Conservation (phyloP, 257 asterid species). For the Linderniella brevidens region DNA sequence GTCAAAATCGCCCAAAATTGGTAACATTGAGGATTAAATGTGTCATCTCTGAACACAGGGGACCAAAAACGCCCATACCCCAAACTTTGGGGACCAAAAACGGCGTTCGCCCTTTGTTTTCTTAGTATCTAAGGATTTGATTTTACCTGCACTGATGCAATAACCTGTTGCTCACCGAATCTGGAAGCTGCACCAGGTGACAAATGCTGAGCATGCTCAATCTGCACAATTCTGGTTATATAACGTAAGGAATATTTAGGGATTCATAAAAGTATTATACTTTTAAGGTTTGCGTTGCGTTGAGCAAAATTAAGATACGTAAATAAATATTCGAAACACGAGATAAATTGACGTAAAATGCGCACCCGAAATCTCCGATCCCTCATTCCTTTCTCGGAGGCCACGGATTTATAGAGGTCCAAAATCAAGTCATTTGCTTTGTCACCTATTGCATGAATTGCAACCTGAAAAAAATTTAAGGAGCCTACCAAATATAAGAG, state of each 20-base stretch:
- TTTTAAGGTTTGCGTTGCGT: no score
- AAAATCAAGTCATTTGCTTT: conserved; percentile 66
- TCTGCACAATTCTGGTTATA: conserved; percentile 22
- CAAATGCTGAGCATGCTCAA: conserved; percentile 99
- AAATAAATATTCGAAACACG: no score
- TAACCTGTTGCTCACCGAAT: conserved; percentile 53
- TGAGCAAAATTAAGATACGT: background rate
- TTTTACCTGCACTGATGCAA: conserved; percentile 92
- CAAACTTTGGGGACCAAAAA: no score
- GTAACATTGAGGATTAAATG: no score
- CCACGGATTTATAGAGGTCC: conserved; percentile 66
- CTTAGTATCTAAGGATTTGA: no score
- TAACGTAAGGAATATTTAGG: background rate
- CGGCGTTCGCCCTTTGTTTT: no score
- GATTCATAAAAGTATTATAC: no score
- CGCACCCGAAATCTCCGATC: conserved; percentile 82
- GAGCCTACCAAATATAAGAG: no score
- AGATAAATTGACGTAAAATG: no score
- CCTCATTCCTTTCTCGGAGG: conserved; percentile 42
- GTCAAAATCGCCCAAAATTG: no score
- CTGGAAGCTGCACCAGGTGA: conserved; percentile 46
- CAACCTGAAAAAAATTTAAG: conserved; percentile 32
- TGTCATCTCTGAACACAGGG: no score
- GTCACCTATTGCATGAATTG: conserved; percentile 97
- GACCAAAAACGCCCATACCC: no score